These are phyloP conservation scores for Abelmoschus esculentus DNA, from an alignment of 345 rosid genomes.

Conservation along the genomic window DNA sequence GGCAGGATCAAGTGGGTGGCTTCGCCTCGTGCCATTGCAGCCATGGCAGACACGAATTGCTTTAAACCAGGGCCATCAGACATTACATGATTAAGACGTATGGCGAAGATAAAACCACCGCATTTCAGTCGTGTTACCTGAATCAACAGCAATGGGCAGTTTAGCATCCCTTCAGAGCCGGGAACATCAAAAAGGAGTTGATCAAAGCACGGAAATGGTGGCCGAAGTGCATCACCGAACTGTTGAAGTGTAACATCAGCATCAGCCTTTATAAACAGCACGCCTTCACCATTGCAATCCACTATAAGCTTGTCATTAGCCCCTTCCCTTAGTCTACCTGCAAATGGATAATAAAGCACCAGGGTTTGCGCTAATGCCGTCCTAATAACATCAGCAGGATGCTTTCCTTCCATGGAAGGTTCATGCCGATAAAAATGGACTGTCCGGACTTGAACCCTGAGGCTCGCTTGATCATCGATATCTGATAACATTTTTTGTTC, in stretches of 20 bases:
- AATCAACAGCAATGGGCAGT: conserved; percentile 35
- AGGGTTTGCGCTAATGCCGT: conserved; percentile 28
- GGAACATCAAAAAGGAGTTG: conserved; percentile 29
- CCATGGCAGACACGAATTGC: conserved; percentile 31
- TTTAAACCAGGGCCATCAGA: conserved; percentile 34
- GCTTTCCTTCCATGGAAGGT: conserved; percentile 20
- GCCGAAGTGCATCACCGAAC: not conserved
- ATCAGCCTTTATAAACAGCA: conserved; percentile 39
- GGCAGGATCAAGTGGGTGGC: conserved; percentile 28
- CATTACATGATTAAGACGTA: conserved; percentile 40
- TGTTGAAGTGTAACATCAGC: conserved; percentile 35
- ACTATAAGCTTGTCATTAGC: conserved; percentile 38
- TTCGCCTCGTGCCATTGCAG: conserved; percentile 33
- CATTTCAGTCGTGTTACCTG: conserved; percentile 49
- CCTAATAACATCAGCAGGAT: conserved; percentile 33
- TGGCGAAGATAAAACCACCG: conserved; percentile 34
- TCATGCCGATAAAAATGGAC: not conserved
- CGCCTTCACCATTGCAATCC: conserved; percentile 46
- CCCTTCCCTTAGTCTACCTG: conserved; percentile 45
- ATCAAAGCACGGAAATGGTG: not conserved
- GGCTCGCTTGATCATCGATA: not conserved
- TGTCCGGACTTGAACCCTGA: not conserved
- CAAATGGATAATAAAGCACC: conserved; percentile 45
- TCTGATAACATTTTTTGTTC: not conserved
- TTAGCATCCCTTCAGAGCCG: conserved; percentile 26